phyloP scores from a whole-genome alignment of 2,329 filamentous ascomycete genomes.

The Fonsecaea pedrosoi region DNA sequence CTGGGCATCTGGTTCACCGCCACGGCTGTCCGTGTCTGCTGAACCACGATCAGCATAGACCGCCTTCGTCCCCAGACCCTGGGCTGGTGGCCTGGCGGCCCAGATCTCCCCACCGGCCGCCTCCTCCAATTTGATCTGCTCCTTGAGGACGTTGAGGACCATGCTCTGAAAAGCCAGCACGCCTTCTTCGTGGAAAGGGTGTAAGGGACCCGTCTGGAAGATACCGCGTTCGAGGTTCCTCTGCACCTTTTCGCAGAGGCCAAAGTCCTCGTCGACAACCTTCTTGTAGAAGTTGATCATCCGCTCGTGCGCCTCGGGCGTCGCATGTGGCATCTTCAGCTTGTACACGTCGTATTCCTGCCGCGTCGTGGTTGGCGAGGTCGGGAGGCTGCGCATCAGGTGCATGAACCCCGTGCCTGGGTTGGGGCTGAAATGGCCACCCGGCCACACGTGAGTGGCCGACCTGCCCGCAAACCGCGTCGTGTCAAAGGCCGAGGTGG shows the following conservation, averaged over 20 bases:
- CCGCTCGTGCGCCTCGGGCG: slow-evolving; percentile 63
- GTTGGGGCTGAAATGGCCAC: slow-evolving; percentile 32
- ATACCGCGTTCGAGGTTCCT: slow-evolving; percentile 66
- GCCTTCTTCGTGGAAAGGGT: slow-evolving; percentile 66
- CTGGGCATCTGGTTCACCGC: background rate
- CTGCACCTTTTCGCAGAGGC: slow-evolving; percentile 65
- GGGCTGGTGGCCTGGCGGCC: slow-evolving; percentile 50
- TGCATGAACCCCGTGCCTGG: slow-evolving; percentile 29
- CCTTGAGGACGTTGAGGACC: slow-evolving; percentile 56
- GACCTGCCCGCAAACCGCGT: slow-evolving; percentile 48
- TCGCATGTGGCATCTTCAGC: slow-evolving; percentile 61
- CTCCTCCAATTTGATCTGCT: slow-evolving; percentile 57
- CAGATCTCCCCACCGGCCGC: slow-evolving; percentile 56
- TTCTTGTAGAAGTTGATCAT: slow-evolving; percentile 68
- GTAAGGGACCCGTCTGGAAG: slow-evolving; percentile 67
- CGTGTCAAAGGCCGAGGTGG: slow-evolving; percentile 39
- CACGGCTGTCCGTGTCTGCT: background rate
- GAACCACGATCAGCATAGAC: background rate
- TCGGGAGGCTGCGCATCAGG: slow-evolving; percentile 57
- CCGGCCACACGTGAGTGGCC: slow-evolving; percentile 45
- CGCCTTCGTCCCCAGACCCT: slow-evolving; percentile 2
- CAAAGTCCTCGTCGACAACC: slow-evolving; percentile 70
- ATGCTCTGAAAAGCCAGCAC: slow-evolving; percentile 63
- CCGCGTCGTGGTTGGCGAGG: slow-evolving; percentile 55
- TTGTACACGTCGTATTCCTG: slow-evolving; percentile 70